phyloP scores from a whole-genome alignment of 2,329 filamentous ascomycete genomes.

The Aspergillus sp. region DNA sequence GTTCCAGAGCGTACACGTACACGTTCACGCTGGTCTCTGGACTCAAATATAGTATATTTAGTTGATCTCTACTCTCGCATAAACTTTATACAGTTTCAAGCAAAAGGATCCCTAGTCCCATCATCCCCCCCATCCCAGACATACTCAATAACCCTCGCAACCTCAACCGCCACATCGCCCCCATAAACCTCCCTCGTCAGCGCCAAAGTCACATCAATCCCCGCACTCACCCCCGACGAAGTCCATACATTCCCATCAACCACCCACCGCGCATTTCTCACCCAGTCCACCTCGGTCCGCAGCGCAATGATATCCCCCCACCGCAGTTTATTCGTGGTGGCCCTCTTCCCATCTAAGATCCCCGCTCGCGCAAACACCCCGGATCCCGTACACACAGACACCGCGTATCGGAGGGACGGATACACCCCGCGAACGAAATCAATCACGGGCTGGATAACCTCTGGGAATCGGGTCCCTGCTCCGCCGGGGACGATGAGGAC shows the following conservation, averaged over 20 bases:
- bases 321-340: constrained; percentile 58
- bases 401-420: constrained; percentile 53
- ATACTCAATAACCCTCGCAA: constrained; percentile 8
- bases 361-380: constrained; percentile 60
- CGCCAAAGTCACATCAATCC: constrained; percentile 4
- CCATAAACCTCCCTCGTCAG: constrained; percentile 2
- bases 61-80: too few species aligned
- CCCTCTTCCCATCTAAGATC: constrained; percentile 58
- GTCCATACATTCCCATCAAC: constrained; percentile 67
- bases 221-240: constrained; percentile 57
- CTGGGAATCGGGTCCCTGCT: constrained; percentile 42
- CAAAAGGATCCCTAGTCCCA: constrained; percentile 3
- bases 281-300: constrained; percentile 36
- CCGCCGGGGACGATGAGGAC: constrained; percentile 69
- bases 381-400: constrained; percentile 68
- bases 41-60: too few species aligned
- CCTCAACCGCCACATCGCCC: neutral
- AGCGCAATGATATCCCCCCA: neutral
- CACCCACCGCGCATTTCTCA: constrained; percentile 63
- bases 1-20: too few species aligned
- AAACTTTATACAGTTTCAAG: neutral
- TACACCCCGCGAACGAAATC: constrained; percentile 49
- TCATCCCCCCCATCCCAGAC: constrained; percentile 2
- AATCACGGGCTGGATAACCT: constrained; percentile 34
- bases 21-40: too few species aligned